Conservation (phyloP, 2,329 filamentous ascomycete genomes). For the Leptographium galeiforme region DNA sequence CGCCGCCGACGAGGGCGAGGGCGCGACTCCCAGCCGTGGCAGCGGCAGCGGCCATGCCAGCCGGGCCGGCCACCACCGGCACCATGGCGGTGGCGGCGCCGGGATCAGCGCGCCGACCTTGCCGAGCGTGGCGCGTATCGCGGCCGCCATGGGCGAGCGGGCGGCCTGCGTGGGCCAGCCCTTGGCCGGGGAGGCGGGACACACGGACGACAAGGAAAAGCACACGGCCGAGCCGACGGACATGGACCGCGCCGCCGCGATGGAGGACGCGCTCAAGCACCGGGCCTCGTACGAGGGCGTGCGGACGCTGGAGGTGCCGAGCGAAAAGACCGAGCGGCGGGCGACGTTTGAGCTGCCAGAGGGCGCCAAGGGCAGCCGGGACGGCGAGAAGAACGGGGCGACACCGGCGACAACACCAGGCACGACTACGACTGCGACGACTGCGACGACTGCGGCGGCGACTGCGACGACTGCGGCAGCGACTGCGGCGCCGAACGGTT, state of each 20-base stretch:
- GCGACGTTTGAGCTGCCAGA: slow-evolving; percentile 43
- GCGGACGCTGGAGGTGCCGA: neutral
- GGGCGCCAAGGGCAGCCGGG: slow-evolving; percentile 21
- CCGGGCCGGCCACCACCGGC: neutral
- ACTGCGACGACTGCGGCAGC: slow-evolving; percentile 8
- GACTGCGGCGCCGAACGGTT: slow-evolving; percentile 23
- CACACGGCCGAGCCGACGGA: slow-evolving; percentile 13
- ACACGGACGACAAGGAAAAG: slow-evolving; percentile 13
- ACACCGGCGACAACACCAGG: neutral
- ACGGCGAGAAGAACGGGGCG: neutral
- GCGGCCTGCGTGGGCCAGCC: too few relatives aligned
- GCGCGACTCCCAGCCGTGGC: neutral
- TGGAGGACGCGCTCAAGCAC: slow-evolving; percentile 15
- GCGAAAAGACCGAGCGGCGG: slow-evolving; percentile 21
- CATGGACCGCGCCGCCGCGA: slow-evolving; percentile 16
- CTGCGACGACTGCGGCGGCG: slow-evolving; percentile 12
- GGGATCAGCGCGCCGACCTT: neutral
- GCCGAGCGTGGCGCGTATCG: too few relatives aligned
- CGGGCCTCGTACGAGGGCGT: neutral
- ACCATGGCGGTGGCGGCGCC: slow-evolving; percentile 13
- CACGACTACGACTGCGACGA: slow-evolving; percentile 4
- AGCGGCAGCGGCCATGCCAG: neutral
- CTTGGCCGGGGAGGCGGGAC: too few relatives aligned
- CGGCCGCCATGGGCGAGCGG: too few relatives aligned
- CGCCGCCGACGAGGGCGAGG: slow-evolving; percentile 12